Percentiles rank a stretch among this genome's conserved stretches.
These are phyloP conservation scores for Brassica juncea DNA, from an alignment of 345 rosid species.

Conservation along the genomic window DNA sequence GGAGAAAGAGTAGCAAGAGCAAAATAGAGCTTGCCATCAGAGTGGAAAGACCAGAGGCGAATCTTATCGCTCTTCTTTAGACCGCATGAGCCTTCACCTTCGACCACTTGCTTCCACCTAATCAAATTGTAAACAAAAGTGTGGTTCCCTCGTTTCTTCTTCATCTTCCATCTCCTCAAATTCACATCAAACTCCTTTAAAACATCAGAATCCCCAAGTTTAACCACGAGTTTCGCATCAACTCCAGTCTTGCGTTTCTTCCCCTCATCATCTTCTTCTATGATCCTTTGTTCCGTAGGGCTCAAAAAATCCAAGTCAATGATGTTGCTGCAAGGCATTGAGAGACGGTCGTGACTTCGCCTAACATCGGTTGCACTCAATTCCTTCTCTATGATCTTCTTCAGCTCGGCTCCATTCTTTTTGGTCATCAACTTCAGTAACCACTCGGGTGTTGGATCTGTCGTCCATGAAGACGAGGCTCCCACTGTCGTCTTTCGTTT, in stretches of 20 bases:
- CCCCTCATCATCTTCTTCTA: neutral
- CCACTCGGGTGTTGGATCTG: conserved; percentile 9
- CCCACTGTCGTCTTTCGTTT: neutral
- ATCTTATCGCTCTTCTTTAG: neutral
- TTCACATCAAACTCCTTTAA: neutral
- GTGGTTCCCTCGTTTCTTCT: neutral
- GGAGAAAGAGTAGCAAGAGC: neutral
- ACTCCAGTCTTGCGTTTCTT: neutral
- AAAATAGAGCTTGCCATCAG: neutral
- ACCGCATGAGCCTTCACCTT: neutral
- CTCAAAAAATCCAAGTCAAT: neutral
- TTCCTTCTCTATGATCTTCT: neutral
- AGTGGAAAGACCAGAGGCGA: neutral
- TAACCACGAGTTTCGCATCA: neutral
- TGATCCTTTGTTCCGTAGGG: neutral
- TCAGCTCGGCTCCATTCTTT: neutral
- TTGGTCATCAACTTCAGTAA: neutral
- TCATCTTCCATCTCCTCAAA: neutral
- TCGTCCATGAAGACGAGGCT: neutral
- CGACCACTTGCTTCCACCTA: neutral
- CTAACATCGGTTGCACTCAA: neutral
- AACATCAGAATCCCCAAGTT: neutral
- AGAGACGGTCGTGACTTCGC: neutral
- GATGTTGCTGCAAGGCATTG: conserved; percentile 1
- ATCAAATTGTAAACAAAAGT: neutral